Evolutionary conservation across 2,329 filamentous ascomycete species (phyloP), one percentile per base, ranked within the genome.

Genomic region (Karstenula rhodostoma): DNA sequence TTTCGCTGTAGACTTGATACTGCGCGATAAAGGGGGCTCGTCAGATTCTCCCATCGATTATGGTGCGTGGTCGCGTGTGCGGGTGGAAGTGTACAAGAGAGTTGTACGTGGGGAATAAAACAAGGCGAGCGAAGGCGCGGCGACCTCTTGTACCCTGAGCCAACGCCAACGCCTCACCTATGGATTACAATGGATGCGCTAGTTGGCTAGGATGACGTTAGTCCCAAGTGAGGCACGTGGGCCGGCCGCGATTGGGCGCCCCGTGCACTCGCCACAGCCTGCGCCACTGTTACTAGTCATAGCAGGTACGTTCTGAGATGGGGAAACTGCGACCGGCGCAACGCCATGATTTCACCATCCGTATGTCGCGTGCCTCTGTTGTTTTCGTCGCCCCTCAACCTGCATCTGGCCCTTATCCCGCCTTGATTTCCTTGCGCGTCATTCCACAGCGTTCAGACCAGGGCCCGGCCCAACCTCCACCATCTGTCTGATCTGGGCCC

Each of bases 21-120:
- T 83, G 78, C 81, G 80, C 80, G 78, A 73, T 79, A 81, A 76
- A 75, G 80, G 80, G 72, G 79, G 78, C 61, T 82, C 78, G 80
- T 85, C 82, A 78, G 81, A 75, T 80, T 84, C 81, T 84, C 83
- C 83, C 83, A 85, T 86, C 82, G 81, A 78, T 75, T 74, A 70
- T 69, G 61, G 63, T 69, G 65, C 62, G 37, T 44, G 46, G 47
- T 60, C 61, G 59, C 42, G 33, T 58, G 56, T 4, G 46, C 33
- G 25, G n/a, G 44, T 37, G 19, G 13, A 32, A 10, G 52, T 51
- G 58, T 60, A 60, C 58, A 56, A 46, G 40, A 55, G 17, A 52
- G 48, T 48, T 48, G 58, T 60, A 60, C 58, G 57, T 59, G 57
- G 29, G 46, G 51, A 52, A 7, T 22, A 23, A 43, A 50, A 49